phyloP scores from a whole-genome alignment of 805 yeast genomes.

The Candida xiaguanensis region DNA sequence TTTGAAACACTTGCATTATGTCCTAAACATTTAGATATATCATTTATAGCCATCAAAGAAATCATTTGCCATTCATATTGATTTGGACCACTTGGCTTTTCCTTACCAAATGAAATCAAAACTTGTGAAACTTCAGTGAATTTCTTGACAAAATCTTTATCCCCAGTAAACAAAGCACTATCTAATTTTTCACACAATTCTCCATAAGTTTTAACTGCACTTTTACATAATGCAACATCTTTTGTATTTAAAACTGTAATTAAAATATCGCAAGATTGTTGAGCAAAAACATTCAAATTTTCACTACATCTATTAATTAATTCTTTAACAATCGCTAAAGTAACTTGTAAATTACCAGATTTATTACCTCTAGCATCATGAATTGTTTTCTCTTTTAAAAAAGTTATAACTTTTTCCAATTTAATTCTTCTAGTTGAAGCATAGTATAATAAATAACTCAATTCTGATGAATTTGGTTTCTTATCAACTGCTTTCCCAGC shows the following conservation, averaged over 20 bases:
- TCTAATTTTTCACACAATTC: slow-evolving; percentile 48
- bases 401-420: slow-evolving; percentile 78
- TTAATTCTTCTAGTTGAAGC: slow-evolving; percentile 88
- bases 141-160: slow-evolving; percentile 48
- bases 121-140: slow-evolving; percentile 35
- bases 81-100: slow-evolving; percentile 21
- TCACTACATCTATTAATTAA: slow-evolving; percentile 75
- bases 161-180: slow-evolving; percentile 62
- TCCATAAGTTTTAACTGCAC: slow-evolving; percentile 45
- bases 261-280: slow-evolving; percentile 60
- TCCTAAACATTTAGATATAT: slow-evolving; percentile 36
- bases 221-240: slow-evolving; percentile 61
- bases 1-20: slow-evolving; percentile 26
- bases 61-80: slow-evolving; percentile 45
- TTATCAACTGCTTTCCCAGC: slow-evolving; percentile 83
- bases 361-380: slow-evolving; percentile 56
- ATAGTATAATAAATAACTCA: slow-evolving; percentile 82
- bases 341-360: slow-evolving; percentile 79
- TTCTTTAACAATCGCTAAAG: slow-evolving; percentile 64
- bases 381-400: slow-evolving; percentile 57
- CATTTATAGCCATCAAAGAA: slow-evolving; percentile 36
- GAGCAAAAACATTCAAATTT: slow-evolving; percentile 80
- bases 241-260: slow-evolving; percentile 45
- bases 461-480: slow-evolving; percentile 88
- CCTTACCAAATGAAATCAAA: slow-evolving; percentile 16